Percentiles rank a stretch among this genome's conserved stretches.
Evolutionary conservation across 129 eudicot genomes (phyloP).

Genomic region (Sambucus nigra): DNA sequence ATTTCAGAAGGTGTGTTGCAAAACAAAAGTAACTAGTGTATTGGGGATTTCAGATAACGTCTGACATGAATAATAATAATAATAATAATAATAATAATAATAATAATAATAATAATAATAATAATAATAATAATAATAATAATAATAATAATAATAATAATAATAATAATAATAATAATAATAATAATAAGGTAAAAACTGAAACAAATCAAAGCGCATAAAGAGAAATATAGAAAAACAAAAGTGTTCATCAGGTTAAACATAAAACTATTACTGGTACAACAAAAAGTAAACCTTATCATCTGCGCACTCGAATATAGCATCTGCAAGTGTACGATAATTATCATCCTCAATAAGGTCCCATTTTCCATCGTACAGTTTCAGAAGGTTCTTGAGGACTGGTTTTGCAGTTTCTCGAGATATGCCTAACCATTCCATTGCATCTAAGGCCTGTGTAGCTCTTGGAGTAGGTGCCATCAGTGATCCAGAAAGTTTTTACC

Average conservation of each 20-base stretch:
- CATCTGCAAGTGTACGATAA: constrained; percentile 62
- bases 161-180: too few relatives aligned
- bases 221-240: neutral
- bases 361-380: constrained; percentile 43
- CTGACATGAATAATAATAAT: constrained; percentile 1
- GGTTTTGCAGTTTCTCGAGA: constrained; percentile 37
- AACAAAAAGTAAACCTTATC: constrained; percentile 30
- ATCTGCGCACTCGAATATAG: constrained; percentile 49
- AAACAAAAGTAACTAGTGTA: neutral
- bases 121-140: too few relatives aligned
- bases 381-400: constrained; percentile 40
- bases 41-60: neutral
- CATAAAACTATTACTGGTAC: neutral
- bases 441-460: constrained; percentile 32
- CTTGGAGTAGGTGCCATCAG: constrained; percentile 24
- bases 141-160: too few relatives aligned
- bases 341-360: constrained; percentile 67
- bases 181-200: neutral
- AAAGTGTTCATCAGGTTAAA: neutral
- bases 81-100: too few relatives aligned
- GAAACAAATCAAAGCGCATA: neutral
- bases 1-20: too few relatives aligned
- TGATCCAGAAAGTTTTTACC: neutral
- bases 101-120: too few relatives aligned
- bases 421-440: constrained; percentile 52